Evolutionary conservation across 306 rosid genomes (phyloP), one percentile per base, ranked within the genome.

Genomic region (Corylus americana): DNA sequence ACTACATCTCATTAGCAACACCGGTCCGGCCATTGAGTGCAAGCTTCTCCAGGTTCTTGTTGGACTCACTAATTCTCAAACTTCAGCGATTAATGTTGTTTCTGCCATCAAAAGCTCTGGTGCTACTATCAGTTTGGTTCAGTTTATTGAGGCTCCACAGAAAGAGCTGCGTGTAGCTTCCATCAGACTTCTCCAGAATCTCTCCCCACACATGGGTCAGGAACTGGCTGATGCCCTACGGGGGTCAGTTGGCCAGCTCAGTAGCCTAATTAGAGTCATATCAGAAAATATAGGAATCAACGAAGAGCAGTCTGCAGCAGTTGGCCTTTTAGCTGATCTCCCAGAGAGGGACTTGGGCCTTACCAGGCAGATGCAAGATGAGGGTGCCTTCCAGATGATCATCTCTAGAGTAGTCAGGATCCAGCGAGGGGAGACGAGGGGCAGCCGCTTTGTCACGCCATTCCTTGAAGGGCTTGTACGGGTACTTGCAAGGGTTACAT

Each of bases 331-430:
- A 77, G 99, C 98, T 48, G 97, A 93, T 55, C 91, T 96, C 47
- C 99, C 99, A 0, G 98, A 96, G 90, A 88, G 96, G 90, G 99
- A 93, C 84, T 85, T 96, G 78, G 96, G 99, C 84, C 98, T 96
- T 80, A 92, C 98, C 20, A 82, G 99, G 79, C 99, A 93, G 92
- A 93, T 96, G 85, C 88, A 93, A 55, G 98, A 96, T 78, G 99
- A 93, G 62, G 88, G 90, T 74, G 93, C 97, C 80, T 93, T 96
- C 84, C 76, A 78, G 77, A 81, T 91, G 81, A 90, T 91, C 70
- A 77, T 81, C 77, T 84, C 84, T 44, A 88, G 90, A 81, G 83
- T 96, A 70, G 82, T 79, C 70, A 80, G 77, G 73, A 89, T 96
- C 84, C 90, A 92, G 74, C 92, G 90, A 78, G 98, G 99, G 63